Evolutionary conservation across 371 early-diverging fungal genomes (phyloP).

Genomic region (Rhizomucor miehei): DNA sequence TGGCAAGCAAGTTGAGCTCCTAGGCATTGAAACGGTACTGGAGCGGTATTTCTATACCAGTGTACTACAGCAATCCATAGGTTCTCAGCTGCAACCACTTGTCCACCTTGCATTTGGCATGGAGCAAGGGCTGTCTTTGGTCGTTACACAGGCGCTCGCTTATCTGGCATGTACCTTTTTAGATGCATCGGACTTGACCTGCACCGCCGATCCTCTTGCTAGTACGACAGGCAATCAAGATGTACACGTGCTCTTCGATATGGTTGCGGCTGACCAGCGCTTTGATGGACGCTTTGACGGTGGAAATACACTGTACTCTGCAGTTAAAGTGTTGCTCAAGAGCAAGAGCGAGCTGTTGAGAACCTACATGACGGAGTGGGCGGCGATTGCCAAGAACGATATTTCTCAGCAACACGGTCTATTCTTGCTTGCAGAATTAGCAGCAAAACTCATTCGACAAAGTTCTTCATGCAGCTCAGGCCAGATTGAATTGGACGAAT

Average conservation of each 20-base stretch:
- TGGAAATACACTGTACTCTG: slow-evolving; percentile 23
- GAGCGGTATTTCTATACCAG: slow-evolving; percentile 21
- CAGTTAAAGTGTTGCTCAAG: slow-evolving; percentile 28
- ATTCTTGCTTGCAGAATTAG: slow-evolving; percentile 11
- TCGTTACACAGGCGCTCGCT: slow-evolving; percentile 36
- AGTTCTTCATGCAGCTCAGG: slow-evolving; percentile 3
- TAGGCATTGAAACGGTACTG: slow-evolving; percentile 24
- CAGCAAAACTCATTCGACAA: slow-evolving; percentile 10
- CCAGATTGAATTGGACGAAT: slow-evolving; percentile 28
- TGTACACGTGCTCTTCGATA: slow-evolving; percentile 24
- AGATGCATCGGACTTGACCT: slow-evolving; percentile 10
- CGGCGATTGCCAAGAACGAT: neutral
- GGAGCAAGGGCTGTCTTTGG: slow-evolving; percentile 25
- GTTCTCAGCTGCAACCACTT: slow-evolving; percentile 36
- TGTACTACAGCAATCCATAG: slow-evolving; percentile 23
- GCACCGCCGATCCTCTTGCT: neutral
- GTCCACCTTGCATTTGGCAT: slow-evolving; percentile 41
- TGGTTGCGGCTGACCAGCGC: slow-evolving; percentile 26
- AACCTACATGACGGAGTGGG: slow-evolving; percentile 28
- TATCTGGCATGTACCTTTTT: slow-evolving; percentile 27
- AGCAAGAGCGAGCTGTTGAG: slow-evolving; percentile 27
- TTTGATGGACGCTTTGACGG: slow-evolving; percentile 38
- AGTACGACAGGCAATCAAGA: neutral
- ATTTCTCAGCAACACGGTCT: slow-evolving; percentile 7
- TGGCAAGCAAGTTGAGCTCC: slow-evolving; percentile 17